phyloP scores from a whole-genome alignment of 257 asterid genomes.

The Nicotiana undulata region DNA sequence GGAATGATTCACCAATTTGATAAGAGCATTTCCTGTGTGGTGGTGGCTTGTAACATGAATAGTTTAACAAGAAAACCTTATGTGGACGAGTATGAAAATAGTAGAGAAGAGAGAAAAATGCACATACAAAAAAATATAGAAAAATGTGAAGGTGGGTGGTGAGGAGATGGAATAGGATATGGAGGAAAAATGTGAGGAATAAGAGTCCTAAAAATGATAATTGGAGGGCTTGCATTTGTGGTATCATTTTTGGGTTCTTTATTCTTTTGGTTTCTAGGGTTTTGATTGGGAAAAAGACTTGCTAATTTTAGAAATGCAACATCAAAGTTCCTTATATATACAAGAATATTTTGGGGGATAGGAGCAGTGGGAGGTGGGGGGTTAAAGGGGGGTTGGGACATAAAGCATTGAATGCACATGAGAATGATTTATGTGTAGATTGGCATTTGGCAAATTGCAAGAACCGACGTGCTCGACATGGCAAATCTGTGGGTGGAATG shows the following conservation, averaged over 20 bases:
- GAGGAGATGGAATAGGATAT: conserved; percentile 16
- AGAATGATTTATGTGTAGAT: not conserved
- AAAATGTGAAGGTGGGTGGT: conserved; percentile 22
- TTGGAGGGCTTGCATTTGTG: conserved; percentile 18
- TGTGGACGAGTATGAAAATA: conserved; percentile 22
- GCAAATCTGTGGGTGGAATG: not conserved
- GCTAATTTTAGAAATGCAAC: not conserved
- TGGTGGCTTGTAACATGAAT: conserved; percentile 61
- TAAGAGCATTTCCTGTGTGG: conserved; percentile 38
- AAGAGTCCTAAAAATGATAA: conserved; percentile 33
- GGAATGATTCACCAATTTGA: conserved; percentile 35
- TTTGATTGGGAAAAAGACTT: not conserved
- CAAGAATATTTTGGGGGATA: not conserved
- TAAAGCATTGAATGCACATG: not conserved
- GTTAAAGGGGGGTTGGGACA: not conserved
- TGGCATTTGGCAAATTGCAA: conserved; percentile 1
- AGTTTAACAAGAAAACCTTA: conserved; percentile 40
- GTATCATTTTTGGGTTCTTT: not conserved
- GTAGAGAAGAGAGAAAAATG: conserved; percentile 17
- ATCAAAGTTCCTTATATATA: not conserved
- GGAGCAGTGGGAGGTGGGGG: not conserved
- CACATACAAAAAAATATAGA: conserved; percentile 7
- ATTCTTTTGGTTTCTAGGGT: not conserved
- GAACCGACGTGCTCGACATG: not conserved
- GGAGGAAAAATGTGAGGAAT: conserved; percentile 27